Conservation (phyloP, 1,284 basidiomycete species). For the Sutorius eximius region DNA sequence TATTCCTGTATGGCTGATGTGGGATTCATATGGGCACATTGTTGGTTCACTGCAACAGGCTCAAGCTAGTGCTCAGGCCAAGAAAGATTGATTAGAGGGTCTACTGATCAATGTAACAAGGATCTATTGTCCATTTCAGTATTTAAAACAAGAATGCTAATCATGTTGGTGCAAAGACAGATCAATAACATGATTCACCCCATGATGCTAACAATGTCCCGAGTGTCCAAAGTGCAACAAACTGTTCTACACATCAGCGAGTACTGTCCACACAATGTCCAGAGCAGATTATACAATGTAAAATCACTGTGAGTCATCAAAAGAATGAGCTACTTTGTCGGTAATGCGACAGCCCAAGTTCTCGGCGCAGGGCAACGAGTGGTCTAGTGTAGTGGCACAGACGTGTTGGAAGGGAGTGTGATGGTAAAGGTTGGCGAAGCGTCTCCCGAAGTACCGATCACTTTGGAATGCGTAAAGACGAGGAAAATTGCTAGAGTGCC, state of each 20-base stretch:
- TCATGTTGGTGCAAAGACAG: not conserved
- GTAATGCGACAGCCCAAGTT: not conserved
- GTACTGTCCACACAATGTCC: slow-evolving; percentile 18
- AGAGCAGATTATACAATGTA: slow-evolving; percentile 2
- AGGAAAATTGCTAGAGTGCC: not conserved
- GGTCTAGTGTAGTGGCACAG: not conserved
- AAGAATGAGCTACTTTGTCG: slow-evolving; percentile 3
- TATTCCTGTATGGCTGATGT: slow-evolving; percentile 73
- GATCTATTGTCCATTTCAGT: not conserved
- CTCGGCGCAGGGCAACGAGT: not conserved
- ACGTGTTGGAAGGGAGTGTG: not conserved
- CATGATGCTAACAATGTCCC: not conserved
- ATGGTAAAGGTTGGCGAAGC: slow-evolving; percentile 19
- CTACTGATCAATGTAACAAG: not conserved
- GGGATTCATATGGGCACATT: slow-evolving; percentile 72
- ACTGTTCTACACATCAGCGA: not conserved
- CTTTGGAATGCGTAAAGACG: slow-evolving; percentile 17
- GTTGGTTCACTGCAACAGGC: slow-evolving; percentile 52
- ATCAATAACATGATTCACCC: not conserved
- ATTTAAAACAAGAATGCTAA: not conserved
- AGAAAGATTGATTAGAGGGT: slow-evolving; percentile 36
- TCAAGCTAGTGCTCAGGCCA: slow-evolving; percentile 40
- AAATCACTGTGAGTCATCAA: slow-evolving; percentile 3
- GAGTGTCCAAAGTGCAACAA: not conserved
- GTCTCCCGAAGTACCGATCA: slow-evolving; percentile 29